Base-by-base conservation (phyloP, 805 yeast genomes). In the Suhomyces sp. region DNA sequence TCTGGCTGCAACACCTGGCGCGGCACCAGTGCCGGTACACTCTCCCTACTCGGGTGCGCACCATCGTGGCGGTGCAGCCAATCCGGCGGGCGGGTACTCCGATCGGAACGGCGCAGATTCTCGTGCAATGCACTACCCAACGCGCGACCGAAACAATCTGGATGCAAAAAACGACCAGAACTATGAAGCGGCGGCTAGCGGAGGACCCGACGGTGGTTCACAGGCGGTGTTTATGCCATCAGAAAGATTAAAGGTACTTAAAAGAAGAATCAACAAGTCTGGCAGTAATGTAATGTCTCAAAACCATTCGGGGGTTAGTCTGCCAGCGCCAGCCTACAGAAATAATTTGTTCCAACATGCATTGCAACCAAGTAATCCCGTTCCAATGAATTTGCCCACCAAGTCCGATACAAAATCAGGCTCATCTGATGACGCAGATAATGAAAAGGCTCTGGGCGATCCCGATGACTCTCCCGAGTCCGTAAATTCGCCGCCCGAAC, bases 191-290 rank as follows among this genome's bases (percentile, higher is more conserved):
- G 47, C 53, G 1, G 49, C 41, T 7, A 19, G 9, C 22, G 22
- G 22, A 2, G 41, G 12, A 19, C 40, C 41, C 12, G 41, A 31
- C 12, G 33, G 15, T 17, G 20, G 13, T 6, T 12, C 47, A 19
- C 27, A 13, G n/a, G 46, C 53, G n/a, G 43, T 54, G 7, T 65
- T 66, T 44, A 39, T 64, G 25, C 71, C 71, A 7, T 57, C 46
- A 44, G 69, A 66, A 53, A 50, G 69, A 21, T 47, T 65, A 27
- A 63, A 64, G 48, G 65, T 63, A 2, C 46, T 64, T 54, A 65
- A 57, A 50, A 53, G 60, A 25, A 64, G 62, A 46, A 46, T 45
- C 8, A 58, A 55, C 53, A 56, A 25, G 31, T 15, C 39, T 15
- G 21, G 21, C 1, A 29, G 12, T 7, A 15, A 15, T n/a, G 35